phyloP scores from a whole-genome alignment of 2,329 filamentous ascomycete species.

The Hymenoscyphus scutula region DNA sequence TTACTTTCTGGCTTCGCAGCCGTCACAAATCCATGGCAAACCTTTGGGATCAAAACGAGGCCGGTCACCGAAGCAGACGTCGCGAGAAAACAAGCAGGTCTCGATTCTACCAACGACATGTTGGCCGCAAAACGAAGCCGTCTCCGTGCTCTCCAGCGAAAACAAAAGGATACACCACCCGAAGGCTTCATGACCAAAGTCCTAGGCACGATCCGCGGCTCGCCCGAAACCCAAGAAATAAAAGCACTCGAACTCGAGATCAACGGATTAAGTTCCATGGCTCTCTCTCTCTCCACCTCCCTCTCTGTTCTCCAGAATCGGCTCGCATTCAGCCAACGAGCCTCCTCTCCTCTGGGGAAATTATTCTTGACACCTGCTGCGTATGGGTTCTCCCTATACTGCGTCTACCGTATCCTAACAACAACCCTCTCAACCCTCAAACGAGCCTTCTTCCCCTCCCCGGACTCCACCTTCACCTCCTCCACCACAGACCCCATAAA shows the following conservation, averaged over 20 bases:
- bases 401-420: constrained; percentile 76
- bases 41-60: constrained; percentile 63
- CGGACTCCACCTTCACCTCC: constrained; percentile 45
- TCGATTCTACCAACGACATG: constrained; percentile 79
- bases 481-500: constrained; percentile 80
- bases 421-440: constrained; percentile 67
- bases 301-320: constrained; percentile 62
- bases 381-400: constrained; percentile 76
- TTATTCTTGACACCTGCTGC: constrained; percentile 59
- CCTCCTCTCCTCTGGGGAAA: constrained; percentile 65
- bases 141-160: constrained; percentile 67
- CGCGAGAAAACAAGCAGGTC: constrained; percentile 71
- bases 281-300: constrained; percentile 64
- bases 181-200: constrained; percentile 70
- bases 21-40: constrained; percentile 85
- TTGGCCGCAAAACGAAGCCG: constrained; percentile 71
- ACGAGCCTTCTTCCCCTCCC: constrained; percentile 43
- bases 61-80: constrained; percentile 73
- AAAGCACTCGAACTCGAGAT: constrained; percentile 70
- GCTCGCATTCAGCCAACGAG: constrained; percentile 61
- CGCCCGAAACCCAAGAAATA: constrained; percentile 57
- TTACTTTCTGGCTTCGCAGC: constrained; percentile 85
- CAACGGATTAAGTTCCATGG: constrained; percentile 76
- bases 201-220: constrained; percentile 67
- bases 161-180: constrained; percentile 45